These are phyloP conservation scores for Aureobasidium mangrovei DNA, from an alignment of 2,329 filamentous ascomycete species.

Conservation along the genomic window DNA sequence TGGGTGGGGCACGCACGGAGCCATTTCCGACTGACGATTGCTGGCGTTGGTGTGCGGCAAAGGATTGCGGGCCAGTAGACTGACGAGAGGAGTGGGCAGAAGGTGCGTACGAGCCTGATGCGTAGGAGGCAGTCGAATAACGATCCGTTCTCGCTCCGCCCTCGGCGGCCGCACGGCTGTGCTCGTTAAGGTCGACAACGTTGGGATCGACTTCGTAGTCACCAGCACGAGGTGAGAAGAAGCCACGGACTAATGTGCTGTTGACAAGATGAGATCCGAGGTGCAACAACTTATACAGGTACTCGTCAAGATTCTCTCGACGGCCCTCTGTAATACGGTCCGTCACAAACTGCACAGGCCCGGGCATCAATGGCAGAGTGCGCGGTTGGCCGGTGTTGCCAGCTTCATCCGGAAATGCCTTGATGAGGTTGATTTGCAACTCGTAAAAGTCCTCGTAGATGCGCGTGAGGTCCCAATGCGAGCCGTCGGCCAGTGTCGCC, in stretches of 20 bases:
- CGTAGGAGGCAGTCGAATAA: constrained; percentile 28
- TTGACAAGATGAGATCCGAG: constrained; percentile 78
- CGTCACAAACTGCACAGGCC: constrained; percentile 95
- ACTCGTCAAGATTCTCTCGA: constrained; percentile 86
- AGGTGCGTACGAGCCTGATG: constrained; percentile 3
- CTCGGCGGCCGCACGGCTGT: constrained; percentile 60
- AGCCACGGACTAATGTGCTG: constrained; percentile 75
- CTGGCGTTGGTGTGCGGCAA: constrained; percentile 19
- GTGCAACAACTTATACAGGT: constrained; percentile 81
- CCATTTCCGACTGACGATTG: constrained; percentile 16
- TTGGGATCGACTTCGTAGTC: constrained; percentile 86
- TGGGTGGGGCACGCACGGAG: constrained; percentile 15
- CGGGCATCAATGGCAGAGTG: constrained; percentile 92
- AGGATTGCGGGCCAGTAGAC: constrained; percentile 15
- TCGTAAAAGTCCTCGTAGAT: constrained; percentile 99
- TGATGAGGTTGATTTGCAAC: constrained; percentile 90
- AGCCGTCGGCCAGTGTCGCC: constrained; percentile 78
- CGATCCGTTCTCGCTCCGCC: constrained; percentile 27
- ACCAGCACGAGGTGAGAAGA: constrained; percentile 82
- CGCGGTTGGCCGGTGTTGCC: constrained; percentile 70
- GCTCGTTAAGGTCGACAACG: constrained; percentile 44
- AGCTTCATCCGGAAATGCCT: constrained; percentile 83
- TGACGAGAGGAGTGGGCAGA: constrained; percentile 17
- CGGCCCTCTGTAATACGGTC: constrained; percentile 92
- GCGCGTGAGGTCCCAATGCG: constrained; percentile 84